Evolutionary conservation across 106 monocot species (phyloP), one percentile per base, ranked within the genome.

Genomic region (Acorus calamus): DNA sequence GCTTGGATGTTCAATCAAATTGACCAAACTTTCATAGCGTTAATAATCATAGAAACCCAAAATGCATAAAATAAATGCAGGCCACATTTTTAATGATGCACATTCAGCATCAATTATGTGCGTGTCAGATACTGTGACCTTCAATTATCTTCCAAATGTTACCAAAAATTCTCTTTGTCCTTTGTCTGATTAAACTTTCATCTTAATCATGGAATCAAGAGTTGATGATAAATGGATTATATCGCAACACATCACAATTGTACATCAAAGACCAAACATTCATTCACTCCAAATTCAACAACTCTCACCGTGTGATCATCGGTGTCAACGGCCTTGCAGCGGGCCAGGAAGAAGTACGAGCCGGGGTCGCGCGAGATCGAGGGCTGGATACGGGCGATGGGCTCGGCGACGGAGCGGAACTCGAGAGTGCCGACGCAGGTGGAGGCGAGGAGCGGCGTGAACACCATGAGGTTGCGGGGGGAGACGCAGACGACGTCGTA

Each of bases 381-480:
- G 14, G 86, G 86, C 86, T 94, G 94, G 75, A 94, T 86, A 50
- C 83, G 57, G n/a, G 59, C 65, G 57, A 94, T 55, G 57, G 94
- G 84, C 75, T 94, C 89, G 28, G 94, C 89, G 48, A 94, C 89
- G 55, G 94, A 94, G 14, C 94, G 78, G 76, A 94, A 94, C 77
- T 94, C 94, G 50, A 94, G 84, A 44, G 94, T 94, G 42, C 94
- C 94, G 68, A 94, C 94, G 84, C 94, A 94, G 47, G 94, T 94
- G 59, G 94, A 94, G 55, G 94, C 89, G 46, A 94, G 81, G 50
- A 94, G 89, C 48, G 94, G 94, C 6, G 94, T 94, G 81, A 94
- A 94, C 4, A 94, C 94, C 94, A 94, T 94, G 81, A 89, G 94
- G 58, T 94, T 94, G 12, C 94, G 60, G 45, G 94, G 94, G 4